Conservation (phyloP, 306 rosid genomes). For the Cicer cuneatum region DNA sequence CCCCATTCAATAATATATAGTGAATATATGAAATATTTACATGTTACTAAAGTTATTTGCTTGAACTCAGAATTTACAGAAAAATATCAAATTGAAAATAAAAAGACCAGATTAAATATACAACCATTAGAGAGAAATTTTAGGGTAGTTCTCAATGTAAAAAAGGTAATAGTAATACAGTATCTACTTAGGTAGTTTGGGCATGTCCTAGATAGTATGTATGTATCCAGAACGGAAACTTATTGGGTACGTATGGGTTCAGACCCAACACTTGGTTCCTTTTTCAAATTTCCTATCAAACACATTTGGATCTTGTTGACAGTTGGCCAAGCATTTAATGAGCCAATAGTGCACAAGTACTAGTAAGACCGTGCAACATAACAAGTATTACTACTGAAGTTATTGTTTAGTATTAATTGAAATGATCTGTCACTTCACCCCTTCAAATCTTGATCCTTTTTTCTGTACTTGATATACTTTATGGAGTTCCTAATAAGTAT, state of each 20-base stretch:
- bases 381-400: not conserved
- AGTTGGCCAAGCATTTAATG: slow-evolving; percentile 1
- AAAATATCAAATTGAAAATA: not conserved
- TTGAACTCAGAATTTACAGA: not conserved
- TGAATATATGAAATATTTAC: not conserved
- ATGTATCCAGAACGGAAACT: not conserved
- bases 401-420: slow-evolving; percentile 1
- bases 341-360: slow-evolving; percentile 2
- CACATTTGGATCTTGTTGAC: not conserved
- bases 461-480: not conserved
- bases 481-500: not conserved
- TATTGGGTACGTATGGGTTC: not conserved
- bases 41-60: not conserved
- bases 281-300: not conserved
- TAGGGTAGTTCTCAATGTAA: not conserved
- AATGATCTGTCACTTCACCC: not conserved
- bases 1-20: slow-evolving; percentile 6
- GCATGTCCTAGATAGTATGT: not conserved
- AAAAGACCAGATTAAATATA: not conserved
- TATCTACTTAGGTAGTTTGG: not conserved
- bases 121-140: not conserved
- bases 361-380: not conserved
- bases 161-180: not conserved
- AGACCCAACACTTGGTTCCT: not conserved
- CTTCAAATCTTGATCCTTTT: not conserved